Base-by-base conservation (phyloP, 495 filamentous ascomycete genomes). In the Lasiosphaeriaceae sp. region DNA sequence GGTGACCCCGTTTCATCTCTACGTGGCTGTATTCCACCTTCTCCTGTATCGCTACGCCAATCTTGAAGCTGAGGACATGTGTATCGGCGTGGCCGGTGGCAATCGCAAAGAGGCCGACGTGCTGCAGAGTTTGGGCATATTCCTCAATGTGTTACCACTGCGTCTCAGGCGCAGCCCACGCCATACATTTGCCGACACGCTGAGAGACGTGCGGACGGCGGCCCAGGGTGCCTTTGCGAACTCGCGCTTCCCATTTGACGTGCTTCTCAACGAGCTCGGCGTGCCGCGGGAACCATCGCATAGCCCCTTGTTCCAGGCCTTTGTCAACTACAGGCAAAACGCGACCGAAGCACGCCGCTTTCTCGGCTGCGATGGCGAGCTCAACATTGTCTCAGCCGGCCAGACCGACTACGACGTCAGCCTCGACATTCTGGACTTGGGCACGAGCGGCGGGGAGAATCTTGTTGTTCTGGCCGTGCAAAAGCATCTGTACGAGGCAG, bases 61-160 rank as follows among this genome's bases (percentile, higher is more conserved):
- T 53, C 5, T 5, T 14, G 7, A 43, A 9, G 66, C 21, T 54
- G 53, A 63, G 12, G 65, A 71, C 46, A 1, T 76, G 4, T 55
- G 57, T 3, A 64, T 79, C 2, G 68, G 72, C 45, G 65, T 74
- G n/a, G 63, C 66, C 8, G 78, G 80, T 57, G 71, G 60, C 16
- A 73, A 76, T 48, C 69, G 78, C 5, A 59, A 9, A 3, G 60
- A 69, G 1, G 45, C 11, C 16, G 21, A 46, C 54, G 5, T 39
- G 73, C 2, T 31, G 67, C n/a, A 50, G 3, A 75, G 54, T 12
- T 58, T 83, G n/a, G 76, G 82, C 9, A 51, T 72, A 22, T 77
- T 69, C 29, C 46, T 81, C 11, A 83, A 85, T 47, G 53, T 82
- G 2, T 63, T 84, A 0, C 69, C 81, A 0, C 35, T 83, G 3